phyloP scores from a whole-genome alignment of 1,284 basidiomycete species.

The Termitomyces sp. region DNA sequence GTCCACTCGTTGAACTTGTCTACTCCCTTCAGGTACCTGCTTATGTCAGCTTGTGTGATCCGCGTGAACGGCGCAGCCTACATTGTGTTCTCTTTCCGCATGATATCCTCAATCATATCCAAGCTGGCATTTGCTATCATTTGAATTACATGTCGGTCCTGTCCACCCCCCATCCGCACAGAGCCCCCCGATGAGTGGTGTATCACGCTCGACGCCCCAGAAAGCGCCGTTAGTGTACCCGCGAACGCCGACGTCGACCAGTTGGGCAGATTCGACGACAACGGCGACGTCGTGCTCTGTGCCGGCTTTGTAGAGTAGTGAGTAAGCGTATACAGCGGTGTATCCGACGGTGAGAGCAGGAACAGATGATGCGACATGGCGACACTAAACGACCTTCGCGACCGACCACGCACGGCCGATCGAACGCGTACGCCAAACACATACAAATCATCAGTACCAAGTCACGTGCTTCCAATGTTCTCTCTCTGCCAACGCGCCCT shows the following conservation, averaged over 20 bases:
- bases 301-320: slow-evolving; percentile 73
- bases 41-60: slow-evolving; percentile 15
- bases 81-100: slow-evolving; percentile 83
- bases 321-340: slow-evolving; percentile 74
- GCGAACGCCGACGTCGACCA: slow-evolving; percentile 86
- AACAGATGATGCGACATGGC: slow-evolving; percentile 82
- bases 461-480: slow-evolving; percentile 16
- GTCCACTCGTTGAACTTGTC: slow-evolving; percentile 98
- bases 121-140: slow-evolving; percentile 94
- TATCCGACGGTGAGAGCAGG: slow-evolving; percentile 76
- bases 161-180: slow-evolving; percentile 61
- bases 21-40: slow-evolving; percentile 87
- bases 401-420: not conserved
- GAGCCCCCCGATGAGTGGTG: slow-evolving; percentile 61
- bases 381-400: not conserved
- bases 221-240: slow-evolving; percentile 78
- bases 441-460: slow-evolving; percentile 4
- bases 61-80: slow-evolving; percentile 37
- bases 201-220: slow-evolving; percentile 71
- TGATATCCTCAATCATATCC: slow-evolving; percentile 88
- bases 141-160: slow-evolving; percentile 90
- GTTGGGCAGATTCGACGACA: slow-evolving; percentile 74
- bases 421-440: slow-evolving; percentile 12
- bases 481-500: slow-evolving; percentile 9
- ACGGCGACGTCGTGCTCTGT: slow-evolving; percentile 52